Percentiles rank a stretch among this genome's conserved stretches.
Evolutionary conservation across 495 filamentous ascomycete species (phyloP).

Genomic region (Trichoderma reesei): DNA sequence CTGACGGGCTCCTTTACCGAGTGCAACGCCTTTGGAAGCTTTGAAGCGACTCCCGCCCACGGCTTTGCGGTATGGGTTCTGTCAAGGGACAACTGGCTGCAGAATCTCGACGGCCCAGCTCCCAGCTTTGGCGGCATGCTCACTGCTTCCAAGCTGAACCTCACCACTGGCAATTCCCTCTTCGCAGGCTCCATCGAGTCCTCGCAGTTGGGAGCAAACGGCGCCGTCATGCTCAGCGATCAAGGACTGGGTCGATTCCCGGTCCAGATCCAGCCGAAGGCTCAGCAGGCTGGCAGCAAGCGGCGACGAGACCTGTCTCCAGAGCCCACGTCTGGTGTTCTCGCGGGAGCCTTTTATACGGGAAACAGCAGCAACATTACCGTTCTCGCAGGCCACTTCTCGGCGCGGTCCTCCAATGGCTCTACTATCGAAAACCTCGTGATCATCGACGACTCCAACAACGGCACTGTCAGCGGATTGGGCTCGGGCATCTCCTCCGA

Average conservation of each 20-base stretch:
- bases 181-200: constrained; percentile 73
- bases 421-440: constrained; percentile 67
- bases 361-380: constrained; percentile 65
- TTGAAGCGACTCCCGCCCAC: constrained; percentile 46
- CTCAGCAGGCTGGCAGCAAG: constrained; percentile 24
- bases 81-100: constrained; percentile 76
- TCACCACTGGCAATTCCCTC: constrained; percentile 51
- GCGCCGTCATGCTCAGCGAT: constrained; percentile 54
- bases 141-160: constrained; percentile 48
- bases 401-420: constrained; percentile 56
- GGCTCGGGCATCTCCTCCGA: constrained; percentile 53
- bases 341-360: constrained; percentile 67
- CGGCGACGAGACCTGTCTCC: constrained; percentile 48
- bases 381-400: constrained; percentile 81
- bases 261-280: constrained; percentile 42
- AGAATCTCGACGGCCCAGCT: constrained; percentile 60
- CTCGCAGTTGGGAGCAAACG: constrained; percentile 54
- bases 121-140: constrained; percentile 62
- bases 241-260: constrained; percentile 47
- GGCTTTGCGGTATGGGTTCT: constrained; percentile 95
- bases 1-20: constrained; percentile 73
- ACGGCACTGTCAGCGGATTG: constrained; percentile 60
- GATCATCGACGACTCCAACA: constrained; percentile 51
- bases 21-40: constrained; percentile 55
- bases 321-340: constrained; percentile 49